Conservation (phyloP, 257 asterid species). For the Coffea eugenioides region DNA sequence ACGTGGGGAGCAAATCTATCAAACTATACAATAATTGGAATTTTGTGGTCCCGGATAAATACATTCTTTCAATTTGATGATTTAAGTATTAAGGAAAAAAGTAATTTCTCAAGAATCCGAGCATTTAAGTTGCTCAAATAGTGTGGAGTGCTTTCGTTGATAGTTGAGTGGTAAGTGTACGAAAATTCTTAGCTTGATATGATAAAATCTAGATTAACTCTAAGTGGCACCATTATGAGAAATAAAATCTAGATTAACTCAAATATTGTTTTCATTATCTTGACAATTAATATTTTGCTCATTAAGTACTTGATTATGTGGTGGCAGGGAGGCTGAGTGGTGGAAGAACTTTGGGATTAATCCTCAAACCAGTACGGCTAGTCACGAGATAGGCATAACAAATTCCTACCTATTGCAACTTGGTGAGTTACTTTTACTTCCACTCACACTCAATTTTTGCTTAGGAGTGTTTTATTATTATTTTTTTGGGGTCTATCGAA, state of each 20-base stretch:
- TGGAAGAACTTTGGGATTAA: background rate
- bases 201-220: background rate
- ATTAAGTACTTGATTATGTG: too few species aligned
- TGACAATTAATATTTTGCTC: background rate
- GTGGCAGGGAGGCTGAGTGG: background rate
- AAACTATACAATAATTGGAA: background rate
- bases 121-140: background rate
- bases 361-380: background rate
- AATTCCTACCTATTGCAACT: background rate
- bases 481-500: too few species aligned
- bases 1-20: background rate
- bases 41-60: background rate
- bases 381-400: background rate
- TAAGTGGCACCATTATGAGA: background rate
- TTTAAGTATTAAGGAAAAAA: background rate
- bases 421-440: background rate
- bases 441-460: background rate
- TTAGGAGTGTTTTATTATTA: background rate
- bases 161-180: background rate
- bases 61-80: background rate
- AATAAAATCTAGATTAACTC: too few species aligned
- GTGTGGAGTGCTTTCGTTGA: background rate
- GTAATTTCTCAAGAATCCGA: background rate
- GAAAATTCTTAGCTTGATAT: background rate
- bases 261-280: constrained; percentile 6